These are phyloP conservation scores for Candida sithepensis DNA, from an alignment of 805 yeast genomes.

Conservation along the genomic window DNA sequence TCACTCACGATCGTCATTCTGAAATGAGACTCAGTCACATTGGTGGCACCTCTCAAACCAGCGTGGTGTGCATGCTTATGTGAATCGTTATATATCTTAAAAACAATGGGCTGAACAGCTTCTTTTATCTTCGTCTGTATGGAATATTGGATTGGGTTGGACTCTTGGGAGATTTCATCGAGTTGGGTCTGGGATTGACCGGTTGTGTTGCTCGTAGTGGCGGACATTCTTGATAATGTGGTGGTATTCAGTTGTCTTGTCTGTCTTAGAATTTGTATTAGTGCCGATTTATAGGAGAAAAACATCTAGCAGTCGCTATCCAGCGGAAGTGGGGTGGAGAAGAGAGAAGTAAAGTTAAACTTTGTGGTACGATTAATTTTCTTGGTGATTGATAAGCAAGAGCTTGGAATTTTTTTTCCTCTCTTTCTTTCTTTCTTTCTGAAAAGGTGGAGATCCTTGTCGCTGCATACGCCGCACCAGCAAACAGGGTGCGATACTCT, in stretches of 20 bases:
- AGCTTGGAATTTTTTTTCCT: too few species aligned
- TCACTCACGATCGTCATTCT: conserved; percentile 69
- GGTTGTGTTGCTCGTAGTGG: not conserved
- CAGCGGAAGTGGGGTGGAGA: too few species aligned
- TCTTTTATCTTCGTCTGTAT: conserved; percentile 42
- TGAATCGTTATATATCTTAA: conserved; percentile 72
- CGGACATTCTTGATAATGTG: not conserved
- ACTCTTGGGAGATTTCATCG: conserved; percentile 9
- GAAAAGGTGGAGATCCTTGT: not conserved
- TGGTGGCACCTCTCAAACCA: conserved; percentile 70
- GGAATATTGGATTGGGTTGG: conserved; percentile 48
- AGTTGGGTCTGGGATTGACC: not conserved
- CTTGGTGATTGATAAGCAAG: not conserved
- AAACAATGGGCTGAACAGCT: conserved; percentile 41
- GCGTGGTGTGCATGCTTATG: conserved; percentile 85
- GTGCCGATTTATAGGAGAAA: not conserved
- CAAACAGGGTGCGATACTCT: too few species aligned
- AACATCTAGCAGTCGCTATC: conserved; percentile 1
- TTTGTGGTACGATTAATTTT: too few species aligned
- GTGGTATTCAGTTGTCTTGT: not conserved
- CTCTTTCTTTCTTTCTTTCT: not conserved
- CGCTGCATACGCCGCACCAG: too few species aligned
- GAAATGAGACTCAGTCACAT: conserved; percentile 79
- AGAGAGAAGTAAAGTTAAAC: too few species aligned
- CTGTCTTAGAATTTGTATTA: not conserved